Percentiles rank a stretch among this genome's conserved stretches.
phyloP scores from a whole-genome alignment of 2,329 filamentous ascomycete species.

The Aspergillus sp. region DNA sequence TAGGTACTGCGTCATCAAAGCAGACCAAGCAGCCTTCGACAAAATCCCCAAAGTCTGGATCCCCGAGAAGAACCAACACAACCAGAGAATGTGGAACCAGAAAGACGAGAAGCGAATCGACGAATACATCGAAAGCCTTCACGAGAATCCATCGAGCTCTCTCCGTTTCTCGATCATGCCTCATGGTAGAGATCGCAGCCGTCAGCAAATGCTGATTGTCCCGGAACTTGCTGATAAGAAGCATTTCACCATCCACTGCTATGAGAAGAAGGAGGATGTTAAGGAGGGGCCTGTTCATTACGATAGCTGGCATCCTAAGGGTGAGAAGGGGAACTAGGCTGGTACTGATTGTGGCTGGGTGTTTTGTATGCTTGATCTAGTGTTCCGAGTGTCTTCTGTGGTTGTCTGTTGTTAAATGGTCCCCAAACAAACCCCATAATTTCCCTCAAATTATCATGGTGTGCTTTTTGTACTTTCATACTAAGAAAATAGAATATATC shows the following conservation, averaged over 20 bases:
- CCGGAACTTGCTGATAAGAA: background rate
- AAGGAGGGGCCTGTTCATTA: background rate
- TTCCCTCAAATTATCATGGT: no score
- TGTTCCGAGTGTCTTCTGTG: no score
- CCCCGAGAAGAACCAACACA: background rate
- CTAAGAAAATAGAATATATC: no score
- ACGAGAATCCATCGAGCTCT: background rate
- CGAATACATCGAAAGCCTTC: background rate
- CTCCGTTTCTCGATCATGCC: background rate
- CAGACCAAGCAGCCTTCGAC: background rate
- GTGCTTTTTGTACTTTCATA: no score
- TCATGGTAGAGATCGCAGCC: background rate
- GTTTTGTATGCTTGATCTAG: no score
- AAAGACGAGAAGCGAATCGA: background rate
- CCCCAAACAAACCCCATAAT: no score
- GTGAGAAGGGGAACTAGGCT: background rate
- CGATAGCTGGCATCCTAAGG: background rate
- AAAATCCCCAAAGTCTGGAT: background rate
- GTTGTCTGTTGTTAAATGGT: no score
- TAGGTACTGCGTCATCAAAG: background rate
- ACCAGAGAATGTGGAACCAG: background rate
- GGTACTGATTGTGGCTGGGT: no score
- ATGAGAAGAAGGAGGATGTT: background rate
- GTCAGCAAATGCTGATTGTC: background rate
- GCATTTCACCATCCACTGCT: background rate